Base-by-base conservation (phyloP, 768 basidiomycete genomes). In the Cyclocybe cylindracea region DNA sequence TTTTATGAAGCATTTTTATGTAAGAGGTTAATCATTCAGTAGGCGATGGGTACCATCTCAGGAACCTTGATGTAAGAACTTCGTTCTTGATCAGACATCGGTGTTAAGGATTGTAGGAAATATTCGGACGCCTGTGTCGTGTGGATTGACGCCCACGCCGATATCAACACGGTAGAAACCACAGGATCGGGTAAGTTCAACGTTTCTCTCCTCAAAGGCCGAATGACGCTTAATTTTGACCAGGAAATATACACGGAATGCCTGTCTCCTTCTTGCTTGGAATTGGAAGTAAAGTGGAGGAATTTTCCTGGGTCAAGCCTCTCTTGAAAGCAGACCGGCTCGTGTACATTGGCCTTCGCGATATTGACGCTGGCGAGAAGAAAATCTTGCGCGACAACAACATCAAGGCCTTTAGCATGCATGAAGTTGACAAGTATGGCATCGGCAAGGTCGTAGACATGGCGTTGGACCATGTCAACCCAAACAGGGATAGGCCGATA, bases 191-290 rank as follows among this genome's bases (percentile, higher is more conserved):
- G 88, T 82, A 65, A 49, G 72, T 61, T 24, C 24, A 24, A 5
- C 34, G 40, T 36, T 53, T 38, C 48, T 64, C 62, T 50, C 41
- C 11, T n/a, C 45, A 42, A 19, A 8, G 13, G 36, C 39, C 7
- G 44, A 43, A 39, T 36, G 9, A 38, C 5, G 24, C 56, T 54
- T 29, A 49, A 45, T 33, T 13, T 31, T 14, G 6, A 7, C 34
- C 64, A 81, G 96, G 96, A 31, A 98, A 98, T 70, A 87, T 99
- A 41, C 97, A 99, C 71, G 97, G 97, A 55, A 98, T 97, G 88
- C 97, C 97, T 16, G 82, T 98, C 39, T 92, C 97, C 5, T 98
- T 98, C 82, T 83, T 99, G 44, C 70, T 81, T 67, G 91, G 69
- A 68, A 80, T 70, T 66, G 87, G 73, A 24, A 63, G 61, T 53